A percentile compares a stretch with the other conserved stretches of the same genome.
Conservation (phyloP, 176 grass and related monocot genomes). For the bread wheat (Triticum aestivum) region IWGSC_CS_RefSeq_v2.1 NC_057799.1:211652944-211653443, state of each 20-base stretch:
- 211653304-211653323: slow-evolving; percentile 71
- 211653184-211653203: slow-evolving; percentile 66
- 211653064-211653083: slow-evolving; percentile 91
- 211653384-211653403: slow-evolving; percentile 72
- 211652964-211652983: slow-evolving; percentile 51
- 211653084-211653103: slow-evolving; percentile 69
- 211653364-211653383: slow-evolving; percentile 83
- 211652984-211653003: slow-evolving; percentile 63
- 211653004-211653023: slow-evolving; percentile 91
- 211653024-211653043: slow-evolving; percentile 69
- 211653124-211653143: slow-evolving; percentile 66
- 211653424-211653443: slow-evolving; percentile 88
- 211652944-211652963: slow-evolving; percentile 58
- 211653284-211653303: slow-evolving; percentile 98
- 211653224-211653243: slow-evolving; percentile 63
- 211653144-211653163: slow-evolving; percentile 85
- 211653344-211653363: slow-evolving; percentile 88
- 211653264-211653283: slow-evolving; percentile 69
- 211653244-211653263: slow-evolving; percentile 68
- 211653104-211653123: slow-evolving; percentile 60
- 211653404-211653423: slow-evolving; percentile 65
- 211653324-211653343: slow-evolving; percentile 86
- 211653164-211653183: slow-evolving; percentile 56
- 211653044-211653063: slow-evolving; percentile 66
- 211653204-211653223: slow-evolving; percentile 66